phyloP scores from a whole-genome alignment of 2,329 filamentous ascomycete genomes.

The Scedosporium aurantiacum region DNA sequence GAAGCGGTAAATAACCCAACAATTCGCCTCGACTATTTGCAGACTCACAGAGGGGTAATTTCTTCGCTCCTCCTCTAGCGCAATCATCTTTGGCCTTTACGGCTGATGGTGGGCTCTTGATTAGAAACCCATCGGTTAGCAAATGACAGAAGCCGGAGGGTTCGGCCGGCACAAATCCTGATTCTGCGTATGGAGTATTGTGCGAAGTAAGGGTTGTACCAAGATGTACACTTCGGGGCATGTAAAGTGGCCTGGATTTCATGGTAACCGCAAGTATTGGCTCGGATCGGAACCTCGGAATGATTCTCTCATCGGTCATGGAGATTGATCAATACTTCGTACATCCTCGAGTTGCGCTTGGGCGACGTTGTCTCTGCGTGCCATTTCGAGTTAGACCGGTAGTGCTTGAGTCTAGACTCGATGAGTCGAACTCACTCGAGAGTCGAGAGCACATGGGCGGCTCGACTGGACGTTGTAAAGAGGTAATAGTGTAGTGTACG shows the following conservation, averaged over 20 bases:
- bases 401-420: neutral
- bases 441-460: too few species aligned
- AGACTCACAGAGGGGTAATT: neutral
- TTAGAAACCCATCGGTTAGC: neutral
- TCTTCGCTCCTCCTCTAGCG: neutral
- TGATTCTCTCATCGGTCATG: neutral
- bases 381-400: neutral
- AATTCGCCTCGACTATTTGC: neutral
- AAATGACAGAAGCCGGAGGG: neutral
- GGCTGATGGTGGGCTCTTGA: neutral
- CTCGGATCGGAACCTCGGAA: neutral
- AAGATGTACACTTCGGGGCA: neutral
- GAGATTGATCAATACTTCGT: neutral
- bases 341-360: neutral
- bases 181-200: too few species aligned
- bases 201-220: too few species aligned
- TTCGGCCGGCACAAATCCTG: too few species aligned
- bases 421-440: too few species aligned
- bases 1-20: neutral
- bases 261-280: neutral
- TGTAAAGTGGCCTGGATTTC: neutral
- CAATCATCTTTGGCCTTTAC: neutral
- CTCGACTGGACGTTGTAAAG: too few species aligned
- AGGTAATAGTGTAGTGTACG: too few species aligned
- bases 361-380: neutral